Percentiles rank a stretch among this genome's conserved stretches.
Evolutionary conservation across 805 yeast genomes (phyloP).

Genomic region (Starmerella khaoyaiensis): DNA sequence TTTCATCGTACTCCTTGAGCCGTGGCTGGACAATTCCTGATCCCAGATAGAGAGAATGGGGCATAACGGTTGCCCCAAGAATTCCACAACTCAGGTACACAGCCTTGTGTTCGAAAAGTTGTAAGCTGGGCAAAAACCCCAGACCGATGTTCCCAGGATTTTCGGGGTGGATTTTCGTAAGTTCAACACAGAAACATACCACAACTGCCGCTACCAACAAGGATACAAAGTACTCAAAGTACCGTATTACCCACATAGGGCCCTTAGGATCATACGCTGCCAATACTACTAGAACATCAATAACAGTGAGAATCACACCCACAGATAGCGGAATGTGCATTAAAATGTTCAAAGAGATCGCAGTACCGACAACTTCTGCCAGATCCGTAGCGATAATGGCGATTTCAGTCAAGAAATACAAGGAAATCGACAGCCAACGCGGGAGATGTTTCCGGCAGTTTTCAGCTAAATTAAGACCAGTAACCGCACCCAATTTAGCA

Average conservation of each 20-base stretch:
- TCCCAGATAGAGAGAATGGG: constrained; percentile 75
- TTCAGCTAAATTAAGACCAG: constrained; percentile 79
- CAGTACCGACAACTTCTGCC: constrained; percentile 92
- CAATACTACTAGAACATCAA: constrained; percentile 68
- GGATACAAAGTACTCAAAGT: constrained; percentile 66
- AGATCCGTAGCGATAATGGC: constrained; percentile 87
- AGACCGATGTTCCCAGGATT: constrained; percentile 39
- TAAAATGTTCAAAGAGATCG: constrained; percentile 67
- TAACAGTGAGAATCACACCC: constrained; percentile 68
- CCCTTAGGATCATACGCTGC: constrained; percentile 71
- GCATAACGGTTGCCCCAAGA: constrained; percentile 92
- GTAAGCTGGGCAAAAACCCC: constrained; percentile 62
- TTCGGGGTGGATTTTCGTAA: constrained; percentile 37
- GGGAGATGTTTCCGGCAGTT: constrained; percentile 67
- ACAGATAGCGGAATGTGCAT: constrained; percentile 57
- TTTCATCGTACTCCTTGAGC: constrained; percentile 56
- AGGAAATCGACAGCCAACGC: constrained; percentile 43
- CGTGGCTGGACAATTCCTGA: constrained; percentile 82
- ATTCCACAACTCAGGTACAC: constrained; percentile 69
- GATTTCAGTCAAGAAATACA: constrained; percentile 64
- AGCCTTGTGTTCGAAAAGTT: constrained; percentile 49
- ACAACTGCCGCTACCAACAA: constrained; percentile 60
- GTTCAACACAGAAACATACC: constrained; percentile 57
- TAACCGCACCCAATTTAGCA: constrained; percentile 75
- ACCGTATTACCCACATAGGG: constrained; percentile 57